A percentile compares a stretch with the other conserved stretches of the same genome.
Evolutionary conservation across 495 filamentous ascomycete genomes (phyloP).

Genomic region (Cercophora samala): DNA sequence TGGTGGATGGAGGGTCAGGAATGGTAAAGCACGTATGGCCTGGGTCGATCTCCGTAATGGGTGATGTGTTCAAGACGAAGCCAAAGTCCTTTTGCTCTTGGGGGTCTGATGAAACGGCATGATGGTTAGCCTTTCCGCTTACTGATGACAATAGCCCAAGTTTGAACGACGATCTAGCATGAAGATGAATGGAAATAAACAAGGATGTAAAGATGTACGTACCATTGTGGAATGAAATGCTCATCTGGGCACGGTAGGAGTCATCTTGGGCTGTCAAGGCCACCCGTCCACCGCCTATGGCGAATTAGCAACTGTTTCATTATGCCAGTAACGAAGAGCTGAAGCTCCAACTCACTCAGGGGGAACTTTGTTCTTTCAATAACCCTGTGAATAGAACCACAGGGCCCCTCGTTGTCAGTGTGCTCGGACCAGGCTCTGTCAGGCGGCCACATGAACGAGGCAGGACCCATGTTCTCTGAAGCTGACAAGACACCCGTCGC

Average conservation of each 20-base stretch:
- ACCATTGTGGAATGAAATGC: conserved; percentile 22
- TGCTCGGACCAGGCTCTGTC: conserved; percentile 44
- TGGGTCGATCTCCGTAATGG: conserved; percentile 40
- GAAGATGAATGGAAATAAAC: not conserved
- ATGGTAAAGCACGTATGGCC: conserved; percentile 49
- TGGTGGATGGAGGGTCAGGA: conserved; percentile 33
- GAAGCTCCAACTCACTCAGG: conserved; percentile 10
- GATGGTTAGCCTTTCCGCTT: not conserved
- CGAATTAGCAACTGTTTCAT: not conserved
- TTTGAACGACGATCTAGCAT: not conserved
- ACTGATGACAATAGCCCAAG: not conserved
- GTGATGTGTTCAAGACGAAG: conserved; percentile 28
- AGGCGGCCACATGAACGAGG: conserved; percentile 50
- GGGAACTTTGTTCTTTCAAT: conserved; percentile 45
- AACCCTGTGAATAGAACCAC: conserved; percentile 39
- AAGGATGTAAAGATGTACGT: not conserved
- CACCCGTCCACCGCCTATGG: conserved; percentile 24
- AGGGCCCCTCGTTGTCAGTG: conserved; percentile 46
- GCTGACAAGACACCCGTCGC: conserved; percentile 13
- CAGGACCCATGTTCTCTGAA: conserved; percentile 44
- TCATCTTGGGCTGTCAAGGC: conserved; percentile 32
- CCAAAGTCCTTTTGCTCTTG: conserved; percentile 27
- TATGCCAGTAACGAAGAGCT: not conserved
- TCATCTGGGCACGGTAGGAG: conserved; percentile 18
- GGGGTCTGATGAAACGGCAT: conserved; percentile 18